Evolutionary conservation across 345 rosid genomes (phyloP), one percentile per base, ranked within the genome.

Genomic region (Eucalyptus paniculata): DNA sequence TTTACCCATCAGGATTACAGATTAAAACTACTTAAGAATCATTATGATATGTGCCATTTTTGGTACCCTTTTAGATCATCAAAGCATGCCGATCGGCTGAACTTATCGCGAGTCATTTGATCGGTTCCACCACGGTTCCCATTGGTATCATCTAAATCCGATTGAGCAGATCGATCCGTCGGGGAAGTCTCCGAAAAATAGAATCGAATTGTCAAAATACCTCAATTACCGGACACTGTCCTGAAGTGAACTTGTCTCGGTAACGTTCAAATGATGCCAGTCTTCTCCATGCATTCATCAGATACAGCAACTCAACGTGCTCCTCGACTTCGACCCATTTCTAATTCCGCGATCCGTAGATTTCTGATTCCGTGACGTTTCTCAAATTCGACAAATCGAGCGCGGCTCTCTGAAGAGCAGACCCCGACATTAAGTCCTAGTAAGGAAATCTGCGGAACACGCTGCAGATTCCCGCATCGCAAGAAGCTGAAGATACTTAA

Each of bases 361-460:
- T 58, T 26, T 58, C 65, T 58, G 12, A 26, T 60, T 60, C 7
- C 67, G 16, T 0, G 67, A 26, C 14, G 32, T 60, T 60, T 26
- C 67, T 60, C 67, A 60, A 60, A 60, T 28, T 26, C n/a, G 32
- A 60, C n/a, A 26, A 60, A 60, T 26, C 67, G 67, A 60, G 30
- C 67, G 67, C 16, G 16, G 67, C 67, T 60, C 67, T 60, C n/a
- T 24, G 16, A 60, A 60, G 67, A 26, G n/a, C 32, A 5, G 67
- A 60, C 32, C 67, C 3, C n/a, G n/a, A 60, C 16, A 0, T 1
- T 2, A 58, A 26, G n/a, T 58, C 3, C 4, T 6, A 0, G n/a
- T 5, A 26, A 60, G 67, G 67, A 60, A 60, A 26, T 60, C 67
- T 60, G 32, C 8, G 7, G 32, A 60, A 28, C 15, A 28, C 3